Base-by-base conservation (phyloP, 441 rosid genomes). In the Breynia disticha region DNA sequence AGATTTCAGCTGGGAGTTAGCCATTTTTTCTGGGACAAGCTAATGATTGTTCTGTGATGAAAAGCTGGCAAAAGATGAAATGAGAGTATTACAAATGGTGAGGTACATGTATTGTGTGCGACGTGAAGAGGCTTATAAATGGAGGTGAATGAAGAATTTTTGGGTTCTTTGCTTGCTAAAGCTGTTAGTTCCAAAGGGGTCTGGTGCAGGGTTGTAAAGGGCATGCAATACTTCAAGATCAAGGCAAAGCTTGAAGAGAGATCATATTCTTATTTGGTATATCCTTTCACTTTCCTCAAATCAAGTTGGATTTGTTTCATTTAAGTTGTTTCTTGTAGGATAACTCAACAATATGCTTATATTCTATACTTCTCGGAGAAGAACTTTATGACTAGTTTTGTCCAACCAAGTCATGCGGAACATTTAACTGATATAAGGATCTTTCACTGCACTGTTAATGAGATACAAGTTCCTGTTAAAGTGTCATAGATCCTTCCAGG, bases 111-210 rank as follows among this genome's bases (percentile, higher is more conserved):
- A 72, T 63, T 53, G 54, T 56, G 53, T 60, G 77, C 17, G 7
- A 5, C 16, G 22, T 6, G 61, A 35, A 28, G 45, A 28, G 59
- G 38, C 16, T 47, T 72, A 67, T 68, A 70, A 52, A 52, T 54
- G n/a, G n/a, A n/a, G 48, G 15, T 7, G 48, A 60, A 62, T 16
- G 59, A 56, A 57, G 56, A 55, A 22, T 62, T 46, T 20, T 61
- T 49, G 63, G 81, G 90, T 88, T 83, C 97, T 74, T 88, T 85
- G 74, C 97, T 88, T 88, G 89, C 67, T 22, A 72, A 72, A 76
- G 74, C 70, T 79, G 79, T 45, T 53, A 66, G 47, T 51, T 61
- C 59, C 51, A 63, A 67, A 74, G 70, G 56, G 50, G 59, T 74
- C 18, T 64, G n/a, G n/a, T n/a, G 57, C 44, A 48, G 68, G n/a